These are phyloP conservation scores for Coniferiporia sulphurascens DNA, from an alignment of 1,284 basidiomycete species.

Conservation along the genomic window DNA sequence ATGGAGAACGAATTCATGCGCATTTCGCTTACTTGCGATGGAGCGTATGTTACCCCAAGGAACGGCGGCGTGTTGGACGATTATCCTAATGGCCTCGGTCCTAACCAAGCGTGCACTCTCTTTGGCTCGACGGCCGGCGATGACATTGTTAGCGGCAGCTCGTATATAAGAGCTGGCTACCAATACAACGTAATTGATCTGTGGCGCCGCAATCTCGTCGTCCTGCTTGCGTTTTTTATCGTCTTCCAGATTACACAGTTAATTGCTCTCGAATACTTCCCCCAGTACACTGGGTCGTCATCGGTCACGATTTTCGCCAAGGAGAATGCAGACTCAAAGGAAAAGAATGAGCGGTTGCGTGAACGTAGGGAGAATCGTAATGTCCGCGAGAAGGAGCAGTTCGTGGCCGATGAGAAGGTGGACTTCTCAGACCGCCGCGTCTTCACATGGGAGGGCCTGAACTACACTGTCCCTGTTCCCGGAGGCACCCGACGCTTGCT, in stretches of 20 bases:
- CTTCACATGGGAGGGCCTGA: slow-evolving; percentile 68
- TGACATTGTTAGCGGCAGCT: slow-evolving; percentile 42
- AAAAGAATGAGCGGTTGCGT: slow-evolving; percentile 54
- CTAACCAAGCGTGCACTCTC: slow-evolving; percentile 66
- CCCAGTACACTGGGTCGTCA: slow-evolving; percentile 46
- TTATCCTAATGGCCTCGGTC: slow-evolving; percentile 56
- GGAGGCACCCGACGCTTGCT: slow-evolving; percentile 68
- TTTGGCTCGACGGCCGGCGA: slow-evolving; percentile 52
- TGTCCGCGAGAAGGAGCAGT: slow-evolving; percentile 31
- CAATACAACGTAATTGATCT: slow-evolving; percentile 46
- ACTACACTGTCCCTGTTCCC: slow-evolving; percentile 71
- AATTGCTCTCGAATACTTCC: slow-evolving; percentile 56
- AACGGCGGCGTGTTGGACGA: slow-evolving; percentile 57
- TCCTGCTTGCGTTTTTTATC: slow-evolving; percentile 58
- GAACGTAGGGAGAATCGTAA: slow-evolving; percentile 42
- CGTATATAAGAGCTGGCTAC: slow-evolving; percentile 58
- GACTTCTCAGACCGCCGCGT: slow-evolving; percentile 38
- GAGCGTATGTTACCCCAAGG: slow-evolving; percentile 64
- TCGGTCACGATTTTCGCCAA: slow-evolving; percentile 66
- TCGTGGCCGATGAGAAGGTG: slow-evolving; percentile 30
- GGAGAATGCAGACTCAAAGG: slow-evolving; percentile 64
- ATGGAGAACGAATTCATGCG: slow-evolving; percentile 86
- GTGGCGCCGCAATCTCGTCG: slow-evolving; percentile 57
- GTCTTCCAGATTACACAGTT: slow-evolving; percentile 64
- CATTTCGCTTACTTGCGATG: slow-evolving; percentile 65